phyloP scores from a whole-genome alignment of 768 basidiomycete species.

The Phanerodontia chrysosporium region DNA sequence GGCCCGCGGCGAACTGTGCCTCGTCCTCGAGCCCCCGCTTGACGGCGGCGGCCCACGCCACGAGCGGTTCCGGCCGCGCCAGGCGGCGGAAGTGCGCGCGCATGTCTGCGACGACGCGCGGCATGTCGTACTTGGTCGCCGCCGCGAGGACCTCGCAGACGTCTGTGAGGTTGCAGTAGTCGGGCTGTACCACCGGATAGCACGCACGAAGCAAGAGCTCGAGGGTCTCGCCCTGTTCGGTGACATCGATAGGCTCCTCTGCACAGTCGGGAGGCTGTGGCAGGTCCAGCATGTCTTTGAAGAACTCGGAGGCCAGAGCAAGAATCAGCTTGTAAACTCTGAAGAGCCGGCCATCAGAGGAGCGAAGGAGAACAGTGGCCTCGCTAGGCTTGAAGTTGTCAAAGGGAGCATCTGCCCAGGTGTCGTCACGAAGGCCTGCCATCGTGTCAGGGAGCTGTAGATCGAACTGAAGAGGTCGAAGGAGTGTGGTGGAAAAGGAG shows the following conservation, averaged over 20 bases:
- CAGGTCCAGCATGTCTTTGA: conserved; percentile 44
- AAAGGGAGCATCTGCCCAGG: not conserved
- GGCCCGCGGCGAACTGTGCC: not conserved
- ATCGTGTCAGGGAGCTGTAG: not conserved
- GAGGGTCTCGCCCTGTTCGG: not conserved
- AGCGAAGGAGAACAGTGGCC: conserved; percentile 48
- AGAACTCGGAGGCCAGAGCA: conserved; percentile 54
- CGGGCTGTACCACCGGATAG: not conserved
- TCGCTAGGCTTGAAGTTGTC: conserved; percentile 9
- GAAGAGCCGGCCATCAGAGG: conserved; percentile 47
- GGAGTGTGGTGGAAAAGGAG: not conserved
- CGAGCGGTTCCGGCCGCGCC: not conserved
- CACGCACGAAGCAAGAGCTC: not conserved
- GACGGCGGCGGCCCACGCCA: not conserved
- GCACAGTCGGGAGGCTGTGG: not conserved
- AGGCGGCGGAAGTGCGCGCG: not conserved
- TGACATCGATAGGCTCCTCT: not conserved
- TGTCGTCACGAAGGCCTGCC: not conserved
- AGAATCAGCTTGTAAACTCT: conserved; percentile 51
- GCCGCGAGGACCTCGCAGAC: not conserved
- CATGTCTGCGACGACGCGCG: not conserved
- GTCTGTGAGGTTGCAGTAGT: not conserved
- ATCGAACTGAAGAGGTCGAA: not conserved
- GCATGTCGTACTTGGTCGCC: not conserved
- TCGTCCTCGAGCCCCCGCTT: not conserved